These are phyloP conservation scores for Lachancea kluyveri DNA, from an alignment of 805 yeast species.

Conservation along the genomic window DNA sequence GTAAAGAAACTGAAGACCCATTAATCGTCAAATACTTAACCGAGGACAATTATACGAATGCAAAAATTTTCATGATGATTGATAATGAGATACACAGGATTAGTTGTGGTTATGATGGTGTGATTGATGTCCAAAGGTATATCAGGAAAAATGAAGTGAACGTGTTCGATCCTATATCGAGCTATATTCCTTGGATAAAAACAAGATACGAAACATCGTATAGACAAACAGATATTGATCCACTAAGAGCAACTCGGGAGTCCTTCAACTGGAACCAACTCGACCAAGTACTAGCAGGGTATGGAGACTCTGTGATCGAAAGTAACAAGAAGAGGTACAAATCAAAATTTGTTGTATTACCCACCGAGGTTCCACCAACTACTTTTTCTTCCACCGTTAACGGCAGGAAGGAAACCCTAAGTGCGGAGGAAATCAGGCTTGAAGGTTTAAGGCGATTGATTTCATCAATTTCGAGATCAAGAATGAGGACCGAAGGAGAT, in stretches of 20 bases:
- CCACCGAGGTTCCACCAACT: constrained; percentile 61
- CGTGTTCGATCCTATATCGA: constrained; percentile 27
- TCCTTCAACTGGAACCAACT: constrained; percentile 82
- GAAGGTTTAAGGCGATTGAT: constrained; percentile 79
- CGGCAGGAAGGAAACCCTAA: constrained; percentile 53
- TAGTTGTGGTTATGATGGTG: constrained; percentile 62
- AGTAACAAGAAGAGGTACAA: constrained; percentile 51
- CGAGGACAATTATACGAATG: constrained; percentile 41
- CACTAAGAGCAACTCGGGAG: constrained; percentile 45
- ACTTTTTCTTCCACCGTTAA: constrained; percentile 34
- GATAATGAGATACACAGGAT: constrained; percentile 85
- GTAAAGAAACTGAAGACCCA: constrained; percentile 42
- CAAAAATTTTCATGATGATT: constrained; percentile 66
- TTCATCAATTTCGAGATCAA: constrained; percentile 52
- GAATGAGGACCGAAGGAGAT: constrained; percentile 40
- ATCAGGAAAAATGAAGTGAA: constrained; percentile 33
- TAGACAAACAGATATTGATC: constrained; percentile 49
- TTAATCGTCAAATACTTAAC: constrained; percentile 50
- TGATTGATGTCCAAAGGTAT: constrained; percentile 75
- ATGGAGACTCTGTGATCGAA: constrained; percentile 59
- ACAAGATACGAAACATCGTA: constrained; percentile 73
- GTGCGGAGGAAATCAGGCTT: constrained; percentile 82
- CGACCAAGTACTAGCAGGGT: constrained; percentile 90
- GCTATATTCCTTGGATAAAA: constrained; percentile 54
- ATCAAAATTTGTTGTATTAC: constrained; percentile 80